Base-by-base conservation (phyloP, 192 early-diverging fungal species). In the Dissophora globulifera region DNA sequence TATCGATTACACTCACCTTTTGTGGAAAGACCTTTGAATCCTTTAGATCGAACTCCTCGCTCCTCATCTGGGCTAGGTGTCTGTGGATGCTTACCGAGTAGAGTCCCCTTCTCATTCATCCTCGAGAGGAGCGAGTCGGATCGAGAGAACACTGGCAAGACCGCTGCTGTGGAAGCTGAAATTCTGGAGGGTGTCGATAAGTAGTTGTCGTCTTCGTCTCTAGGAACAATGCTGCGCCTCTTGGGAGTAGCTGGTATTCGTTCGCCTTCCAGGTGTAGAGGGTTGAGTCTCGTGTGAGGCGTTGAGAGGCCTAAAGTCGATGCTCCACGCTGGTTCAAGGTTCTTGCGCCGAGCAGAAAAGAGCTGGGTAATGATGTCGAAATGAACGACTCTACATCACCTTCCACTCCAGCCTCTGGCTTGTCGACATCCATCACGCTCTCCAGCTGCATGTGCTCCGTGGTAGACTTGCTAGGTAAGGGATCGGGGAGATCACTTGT, bases 41-140 rank as follows among this genome's bases (percentile, higher is more conserved):
- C 72, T 26, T 76, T 76, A 31, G 45, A 38, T 20, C 63, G 38
- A 35, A 40, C 19, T 13, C 59, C 52, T 3, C 40, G 54, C 19
- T 59, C 72, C 13, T 76, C 63, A 6, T 51, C 51, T 20, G 63
- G 72, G 35, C 63, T 76, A 4, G 63, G 72, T 43, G 72, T 55
- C 41, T 76, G 62, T 35, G 63, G 72, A 17, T 76, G 72, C 47
- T 76, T 76, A n/a, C 72, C 72, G 10, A 76, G 64, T 19, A 62
- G 46, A 22, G 72, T 67, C 11, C 58, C 63, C 12, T 47, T 59
- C 33, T 67, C 72, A 19, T 48, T 38, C 63, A 66, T 67, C 35
- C 29, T 49, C 46, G 69, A 22, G n/a, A 71, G 23, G 16, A 71
- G 45, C 6, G 58, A 66, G 9, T 43, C 41, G 3, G 71, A 54